Evolutionary conservation across 2,329 filamentous ascomycete genomes (phyloP).

Genomic region (Fusarium oligoseptatum): DNA sequence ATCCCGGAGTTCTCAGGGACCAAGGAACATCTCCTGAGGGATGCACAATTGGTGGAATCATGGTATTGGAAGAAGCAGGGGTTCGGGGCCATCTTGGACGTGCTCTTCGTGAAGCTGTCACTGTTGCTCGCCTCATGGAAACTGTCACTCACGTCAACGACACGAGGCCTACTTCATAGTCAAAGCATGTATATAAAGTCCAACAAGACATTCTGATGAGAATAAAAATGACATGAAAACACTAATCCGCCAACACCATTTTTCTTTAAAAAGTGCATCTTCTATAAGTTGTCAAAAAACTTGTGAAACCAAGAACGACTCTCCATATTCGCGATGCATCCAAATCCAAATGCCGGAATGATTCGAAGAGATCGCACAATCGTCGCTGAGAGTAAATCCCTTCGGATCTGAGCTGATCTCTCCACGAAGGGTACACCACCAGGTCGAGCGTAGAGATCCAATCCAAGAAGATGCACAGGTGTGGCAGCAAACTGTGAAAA

Average conservation of each 20-base stretch:
- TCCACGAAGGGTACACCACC: conserved; percentile 24
- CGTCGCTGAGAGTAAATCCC: conserved; percentile 45
- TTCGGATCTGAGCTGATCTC: conserved; percentile 38
- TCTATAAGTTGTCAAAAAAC: conserved; percentile 8
- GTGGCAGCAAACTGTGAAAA: conserved; percentile 50
- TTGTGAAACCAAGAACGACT: conserved; percentile 33
- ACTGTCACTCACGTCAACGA: conserved; percentile 57
- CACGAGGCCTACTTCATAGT: conserved; percentile 42
- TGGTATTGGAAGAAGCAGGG: conserved; percentile 70
- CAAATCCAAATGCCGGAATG: conserved; percentile 50
- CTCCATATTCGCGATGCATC: conserved; percentile 47
- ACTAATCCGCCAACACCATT: not conserved
- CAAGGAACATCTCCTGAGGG: conserved; percentile 72
- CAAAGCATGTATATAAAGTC: not conserved
- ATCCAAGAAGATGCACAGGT: conserved; percentile 47
- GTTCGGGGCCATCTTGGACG: conserved; percentile 60
- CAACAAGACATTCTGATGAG: not conserved
- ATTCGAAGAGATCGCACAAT: conserved; percentile 47
- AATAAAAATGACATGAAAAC: not conserved
- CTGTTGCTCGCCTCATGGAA: conserved; percentile 59
- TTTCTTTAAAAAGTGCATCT: not conserved
- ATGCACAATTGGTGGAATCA: conserved; percentile 70
- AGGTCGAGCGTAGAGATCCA: conserved; percentile 40
- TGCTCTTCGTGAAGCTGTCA: conserved; percentile 62
- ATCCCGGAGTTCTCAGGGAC: conserved; percentile 69